Percentiles rank a stretch among this genome's conserved stretches.
Conservation (phyloP, 345 rosid genomes). For the Lepidium sativum region DNA sequence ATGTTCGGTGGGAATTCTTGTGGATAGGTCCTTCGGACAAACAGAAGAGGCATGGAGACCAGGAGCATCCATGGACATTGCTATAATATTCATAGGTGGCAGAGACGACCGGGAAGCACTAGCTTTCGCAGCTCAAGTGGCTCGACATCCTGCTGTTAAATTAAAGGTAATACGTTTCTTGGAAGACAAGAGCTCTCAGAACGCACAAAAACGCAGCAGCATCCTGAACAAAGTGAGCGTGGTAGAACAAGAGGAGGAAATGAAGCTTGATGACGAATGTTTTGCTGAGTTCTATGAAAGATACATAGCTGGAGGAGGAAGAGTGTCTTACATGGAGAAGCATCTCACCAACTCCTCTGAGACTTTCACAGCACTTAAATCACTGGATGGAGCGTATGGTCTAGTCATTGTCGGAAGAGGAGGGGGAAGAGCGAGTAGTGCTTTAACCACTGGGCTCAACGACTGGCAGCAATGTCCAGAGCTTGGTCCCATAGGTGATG, state of each 20-base stretch:
- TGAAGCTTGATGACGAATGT: conserved; percentile 86
- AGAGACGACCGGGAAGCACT: conserved; percentile 86
- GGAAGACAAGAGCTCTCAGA: conserved; percentile 47
- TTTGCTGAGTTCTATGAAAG: conserved; percentile 78
- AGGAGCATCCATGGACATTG: conserved; percentile 38
- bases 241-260: conserved; percentile 69
- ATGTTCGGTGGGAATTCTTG: conserved; percentile 86
- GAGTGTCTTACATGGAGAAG: conserved; percentile 72
- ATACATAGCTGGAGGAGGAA: conserved; percentile 64
- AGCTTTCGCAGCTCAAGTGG: conserved; percentile 62
- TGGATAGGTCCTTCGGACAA: conserved; percentile 72
- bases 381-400: conserved; percentile 61
- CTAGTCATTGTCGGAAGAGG: conserved; percentile 79
- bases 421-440: conserved; percentile 56
- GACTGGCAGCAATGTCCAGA: conserved; percentile 98
- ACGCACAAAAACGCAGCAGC: conserved; percentile 43
- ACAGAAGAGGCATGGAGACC: conserved; percentile 41
- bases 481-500: conserved; percentile 87
- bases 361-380: conserved; percentile 59
- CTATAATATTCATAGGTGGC: conserved; percentile 88
- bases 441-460: conserved; percentile 67
- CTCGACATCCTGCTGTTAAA: conserved; percentile 62
- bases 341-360: conserved; percentile 82
- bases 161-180: conserved; percentile 75
- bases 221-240: conserved; percentile 36